These are phyloP conservation scores for Trichoderma reesei DNA, from an alignment of 495 filamentous ascomycete genomes.

Conservation along the genomic window DNA sequence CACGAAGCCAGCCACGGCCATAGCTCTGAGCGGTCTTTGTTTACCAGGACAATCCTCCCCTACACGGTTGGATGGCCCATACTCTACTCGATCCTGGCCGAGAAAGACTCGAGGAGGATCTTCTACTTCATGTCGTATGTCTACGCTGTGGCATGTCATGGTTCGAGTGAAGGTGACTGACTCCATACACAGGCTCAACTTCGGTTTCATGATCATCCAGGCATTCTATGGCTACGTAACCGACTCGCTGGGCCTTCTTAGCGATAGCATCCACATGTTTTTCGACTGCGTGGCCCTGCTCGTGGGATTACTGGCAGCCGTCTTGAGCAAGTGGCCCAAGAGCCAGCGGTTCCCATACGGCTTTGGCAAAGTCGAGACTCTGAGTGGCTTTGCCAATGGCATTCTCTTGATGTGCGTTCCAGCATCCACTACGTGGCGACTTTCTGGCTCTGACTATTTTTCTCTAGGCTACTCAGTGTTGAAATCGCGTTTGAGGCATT, in stretches of 20 bases:
- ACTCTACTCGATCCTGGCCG: constrained; percentile 72
- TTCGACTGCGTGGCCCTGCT: constrained; percentile 93
- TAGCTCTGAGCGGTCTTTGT: constrained; percentile 36
- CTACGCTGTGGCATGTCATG: not conserved
- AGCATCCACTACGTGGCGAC: not conserved
- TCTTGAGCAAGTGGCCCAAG: constrained; percentile 95
- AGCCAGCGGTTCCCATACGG: constrained; percentile 85
- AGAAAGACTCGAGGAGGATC: constrained; percentile 90
- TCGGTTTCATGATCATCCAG: constrained; percentile 90
- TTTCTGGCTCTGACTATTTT: not conserved
- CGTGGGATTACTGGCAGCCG: constrained; percentile 86
- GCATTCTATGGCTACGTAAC: constrained; percentile 87
- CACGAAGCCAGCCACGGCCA: constrained; percentile 18
- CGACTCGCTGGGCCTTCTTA: constrained; percentile 85
- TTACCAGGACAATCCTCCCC: constrained; percentile 57
- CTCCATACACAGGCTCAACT: constrained; percentile 61
- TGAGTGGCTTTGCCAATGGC: constrained; percentile 94
- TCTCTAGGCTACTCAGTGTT: constrained; percentile 72
- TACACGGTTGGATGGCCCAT: constrained; percentile 61
- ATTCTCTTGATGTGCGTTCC: constrained; percentile 77
- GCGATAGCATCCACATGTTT: constrained; percentile 99
- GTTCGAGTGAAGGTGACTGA: constrained; percentile 2
- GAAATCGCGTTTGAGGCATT: constrained; percentile 95
- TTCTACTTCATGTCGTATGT: constrained; percentile 91
- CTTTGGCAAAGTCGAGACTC: constrained; percentile 91